phyloP scores from a whole-genome alignment of 179 eudicot species.

The Amaranthus tricolor region DNA sequence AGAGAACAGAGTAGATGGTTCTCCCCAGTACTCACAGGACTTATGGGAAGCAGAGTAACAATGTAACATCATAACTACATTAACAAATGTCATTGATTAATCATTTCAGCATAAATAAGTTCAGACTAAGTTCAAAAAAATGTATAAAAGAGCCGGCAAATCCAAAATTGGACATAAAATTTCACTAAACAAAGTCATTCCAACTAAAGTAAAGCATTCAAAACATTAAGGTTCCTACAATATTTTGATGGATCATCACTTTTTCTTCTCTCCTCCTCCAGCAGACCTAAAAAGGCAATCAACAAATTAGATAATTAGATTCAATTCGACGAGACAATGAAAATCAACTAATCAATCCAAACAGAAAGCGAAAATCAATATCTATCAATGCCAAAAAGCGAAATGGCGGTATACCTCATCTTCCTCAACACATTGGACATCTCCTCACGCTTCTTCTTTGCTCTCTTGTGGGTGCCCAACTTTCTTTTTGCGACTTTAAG shows the following conservation, averaged over 20 bases:
- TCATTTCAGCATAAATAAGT: constrained; percentile 3
- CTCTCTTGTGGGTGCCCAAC: constrained; percentile 41
- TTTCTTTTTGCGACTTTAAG: constrained; percentile 31
- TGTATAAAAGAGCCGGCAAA: not conserved
- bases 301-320: not conserved
- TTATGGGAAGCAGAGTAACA: not conserved
- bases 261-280: constrained; percentile 38
- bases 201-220: constrained; percentile 2
- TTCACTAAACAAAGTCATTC: constrained; percentile 8
- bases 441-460: constrained; percentile 41
- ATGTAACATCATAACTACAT: constrained; percentile 5
- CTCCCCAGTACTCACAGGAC: no score
- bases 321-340: no score
- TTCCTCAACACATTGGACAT: constrained; percentile 34
- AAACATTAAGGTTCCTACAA: constrained; percentile 10
- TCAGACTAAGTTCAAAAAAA: not conserved
- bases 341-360: not conserved
- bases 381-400: not conserved
- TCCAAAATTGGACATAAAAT: constrained; percentile 8
- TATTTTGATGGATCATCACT: constrained; percentile 18
- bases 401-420: constrained; percentile 24
- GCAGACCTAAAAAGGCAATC: constrained; percentile 28
- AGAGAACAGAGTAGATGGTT: no score
- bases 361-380: not conserved
- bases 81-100: constrained; percentile 8